A percentile compares a stretch with the other conserved stretches of the same genome.
These are phyloP conservation scores for Solanum tacnaense DNA, from an alignment of 257 asterid genomes.

Conservation along the genomic window DNA sequence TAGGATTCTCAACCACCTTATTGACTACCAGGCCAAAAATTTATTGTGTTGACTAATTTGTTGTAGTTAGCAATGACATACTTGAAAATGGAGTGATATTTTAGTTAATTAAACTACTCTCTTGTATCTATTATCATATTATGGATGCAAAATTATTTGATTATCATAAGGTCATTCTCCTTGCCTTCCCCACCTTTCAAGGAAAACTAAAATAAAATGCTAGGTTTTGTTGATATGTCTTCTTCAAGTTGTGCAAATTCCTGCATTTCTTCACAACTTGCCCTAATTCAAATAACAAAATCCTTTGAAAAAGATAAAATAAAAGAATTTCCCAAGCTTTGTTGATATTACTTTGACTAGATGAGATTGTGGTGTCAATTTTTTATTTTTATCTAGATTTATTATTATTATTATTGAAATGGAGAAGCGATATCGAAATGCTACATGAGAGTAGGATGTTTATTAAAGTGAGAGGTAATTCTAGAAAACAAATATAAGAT, in stretches of 20 bases:
- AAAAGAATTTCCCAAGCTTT: neutral
- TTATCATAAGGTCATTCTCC: neutral
- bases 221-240: neutral
- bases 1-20: neutral
- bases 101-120: neutral
- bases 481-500: neutral
- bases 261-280: neutral
- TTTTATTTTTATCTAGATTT: neutral
- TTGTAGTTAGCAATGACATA: neutral
- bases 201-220: neutral
- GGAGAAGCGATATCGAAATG: neutral
- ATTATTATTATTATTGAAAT: neutral
- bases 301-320: neutral
- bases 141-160: neutral
- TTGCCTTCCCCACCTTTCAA: neutral
- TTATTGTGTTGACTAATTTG: neutral
- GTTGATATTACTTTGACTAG: neutral
- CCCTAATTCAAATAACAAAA: neutral
- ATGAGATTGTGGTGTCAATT: neutral
- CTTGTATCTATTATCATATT: neutral
- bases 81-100: neutral
- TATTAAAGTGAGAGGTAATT: neutral
- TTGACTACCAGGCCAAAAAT: accelerated
- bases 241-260: neutral
- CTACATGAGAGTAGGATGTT: neutral